Evolutionary conservation across 148 eudicot genomes (phyloP), one percentile per base, ranked within the genome.

Genomic region (Vaccinium myrtillus): DNA sequence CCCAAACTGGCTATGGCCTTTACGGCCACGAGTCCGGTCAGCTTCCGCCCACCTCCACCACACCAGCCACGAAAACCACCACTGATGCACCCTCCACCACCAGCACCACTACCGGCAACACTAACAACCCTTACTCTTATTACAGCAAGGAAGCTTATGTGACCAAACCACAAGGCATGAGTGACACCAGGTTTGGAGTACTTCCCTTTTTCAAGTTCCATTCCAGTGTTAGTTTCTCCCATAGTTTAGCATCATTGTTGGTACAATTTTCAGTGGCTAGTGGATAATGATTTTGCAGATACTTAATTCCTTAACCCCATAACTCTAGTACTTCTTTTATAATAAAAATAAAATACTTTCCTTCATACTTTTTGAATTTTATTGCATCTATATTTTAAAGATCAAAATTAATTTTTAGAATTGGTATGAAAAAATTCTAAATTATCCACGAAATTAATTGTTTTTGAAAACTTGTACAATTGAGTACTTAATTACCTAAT

Each of bases 1-100:
- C 88, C 58, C 88, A 89, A 81, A 82, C 81, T 58, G 89, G 93
- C 77, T 94, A 91, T 83, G 96, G 96, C 89, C 90, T 92, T 8
- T 92, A 86, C 49, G 93, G 94, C 79, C 94, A 93, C 48, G 93
- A 93, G 54, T 79, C 94, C 36, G 93, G 93, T 81, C 88, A 87
- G 48, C 85, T 90, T 75, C 84, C 98, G 13, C 94, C 95, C 27
- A 25, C 92, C 50, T 79, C 91, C 90, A 84, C 93, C 87, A 84
- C 86, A 49, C 6, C 84, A 43, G 32, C 12, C 43, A 8, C 74
- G 1, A 69, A 69, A 30, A 69, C 74, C 6, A 70, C 84, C 56
- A 63, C 53, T 8, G 55, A 5, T 14, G 32, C 53, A 6, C 21
- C 87, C 80, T 18, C 15, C 80, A 18, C 50, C 50, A 16, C 87